phyloP scores from a whole-genome alignment of 2,329 filamentous ascomycete species.

The Penicillium freii region DNA sequence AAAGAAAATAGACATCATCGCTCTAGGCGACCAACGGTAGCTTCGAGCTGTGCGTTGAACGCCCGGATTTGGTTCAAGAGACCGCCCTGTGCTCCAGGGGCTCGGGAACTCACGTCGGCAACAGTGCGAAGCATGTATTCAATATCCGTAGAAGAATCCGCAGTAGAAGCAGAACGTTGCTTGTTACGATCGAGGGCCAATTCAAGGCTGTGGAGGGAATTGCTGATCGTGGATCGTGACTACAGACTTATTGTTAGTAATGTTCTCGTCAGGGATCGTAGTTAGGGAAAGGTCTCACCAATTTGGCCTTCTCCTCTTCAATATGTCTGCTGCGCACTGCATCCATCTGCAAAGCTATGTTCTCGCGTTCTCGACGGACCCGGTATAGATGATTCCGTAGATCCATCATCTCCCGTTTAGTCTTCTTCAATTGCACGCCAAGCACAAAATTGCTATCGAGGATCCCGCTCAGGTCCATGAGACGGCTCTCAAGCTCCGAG shows the following conservation, averaged over 20 bases:
- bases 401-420: conserved; percentile 46
- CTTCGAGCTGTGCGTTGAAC: conserved; percentile 47
- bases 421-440: conserved; percentile 45
- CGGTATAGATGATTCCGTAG: conserved; percentile 49
- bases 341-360: conserved; percentile 52
- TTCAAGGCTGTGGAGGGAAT: conserved; percentile 44
- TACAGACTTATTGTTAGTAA: conserved; percentile 20
- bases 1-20: conserved; percentile 14
- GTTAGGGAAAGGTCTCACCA: conserved; percentile 26
- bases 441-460: conserved; percentile 52
- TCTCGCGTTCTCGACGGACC: conserved; percentile 50
- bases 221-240: conserved; percentile 43
- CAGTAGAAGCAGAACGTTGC: conserved; percentile 20
- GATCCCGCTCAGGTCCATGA: conserved; percentile 53
- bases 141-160: conserved; percentile 34
- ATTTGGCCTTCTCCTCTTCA: conserved; percentile 38
- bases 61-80: conserved; percentile 41
- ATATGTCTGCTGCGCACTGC: conserved; percentile 45
- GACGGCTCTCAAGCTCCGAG: conserved; percentile 48
- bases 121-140: conserved; percentile 46
- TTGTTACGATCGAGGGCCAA: conserved; percentile 42
- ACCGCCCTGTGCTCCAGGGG: conserved; percentile 41
- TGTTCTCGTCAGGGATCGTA: neutral
- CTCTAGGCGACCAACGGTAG: conserved; percentile 30
- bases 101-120: conserved; percentile 41